A percentile compares a stretch with the other conserved stretches of the same genome.
Evolutionary conservation across 2,329 filamentous ascomycete species (phyloP).

Genomic region (Spiromastix sp.): DNA sequence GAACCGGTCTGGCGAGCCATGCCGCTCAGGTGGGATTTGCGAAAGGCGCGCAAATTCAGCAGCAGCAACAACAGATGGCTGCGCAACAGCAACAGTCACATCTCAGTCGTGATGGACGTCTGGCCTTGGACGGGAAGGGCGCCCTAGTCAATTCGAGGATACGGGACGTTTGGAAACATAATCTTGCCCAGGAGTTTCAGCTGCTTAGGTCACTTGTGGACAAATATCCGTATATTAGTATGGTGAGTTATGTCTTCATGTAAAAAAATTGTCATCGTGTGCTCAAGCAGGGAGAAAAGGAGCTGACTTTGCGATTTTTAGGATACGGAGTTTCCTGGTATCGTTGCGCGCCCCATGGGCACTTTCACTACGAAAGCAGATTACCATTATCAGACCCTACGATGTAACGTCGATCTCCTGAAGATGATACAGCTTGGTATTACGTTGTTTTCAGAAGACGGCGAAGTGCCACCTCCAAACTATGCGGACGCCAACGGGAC

Average conservation of each 20-base stretch:
- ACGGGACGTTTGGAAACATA: slow-evolving; percentile 92
- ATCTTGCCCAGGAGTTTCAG: slow-evolving; percentile 84
- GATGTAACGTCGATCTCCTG: slow-evolving; percentile 92
- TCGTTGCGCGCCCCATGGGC: slow-evolving; percentile 91
- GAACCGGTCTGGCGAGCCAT: slow-evolving; percentile 71
- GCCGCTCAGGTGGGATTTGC: slow-evolving; percentile 81
- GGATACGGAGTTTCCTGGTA: slow-evolving; percentile 98
- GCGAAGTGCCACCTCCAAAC: slow-evolving; percentile 70
- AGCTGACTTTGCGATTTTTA: slow-evolving; percentile 27
- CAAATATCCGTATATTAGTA: slow-evolving; percentile 90
- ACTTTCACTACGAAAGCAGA: slow-evolving; percentile 90
- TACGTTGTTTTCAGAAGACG: slow-evolving; percentile 83
- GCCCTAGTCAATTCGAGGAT: slow-evolving; percentile 65
- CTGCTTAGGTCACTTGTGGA: slow-evolving; percentile 72
- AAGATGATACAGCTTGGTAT: slow-evolving; percentile 97
- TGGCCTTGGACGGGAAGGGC: slow-evolving; percentile 44
- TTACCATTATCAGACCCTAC: slow-evolving; percentile 96
- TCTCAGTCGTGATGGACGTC: slow-evolving; percentile 39
- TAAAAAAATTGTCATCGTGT: not conserved
- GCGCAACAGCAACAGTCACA: slow-evolving; percentile 35
- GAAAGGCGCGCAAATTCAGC: slow-evolving; percentile 57
- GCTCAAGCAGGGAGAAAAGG: slow-evolving; percentile 8
- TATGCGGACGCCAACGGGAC: slow-evolving; percentile 43
- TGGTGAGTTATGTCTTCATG: slow-evolving; percentile 62
- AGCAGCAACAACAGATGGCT: slow-evolving; percentile 46